Percentiles rank a stretch among this genome's conserved stretches.
Evolutionary conservation across 116 monocot species (phyloP).

Genomic region (Dioscorea cayenensis): DNA sequence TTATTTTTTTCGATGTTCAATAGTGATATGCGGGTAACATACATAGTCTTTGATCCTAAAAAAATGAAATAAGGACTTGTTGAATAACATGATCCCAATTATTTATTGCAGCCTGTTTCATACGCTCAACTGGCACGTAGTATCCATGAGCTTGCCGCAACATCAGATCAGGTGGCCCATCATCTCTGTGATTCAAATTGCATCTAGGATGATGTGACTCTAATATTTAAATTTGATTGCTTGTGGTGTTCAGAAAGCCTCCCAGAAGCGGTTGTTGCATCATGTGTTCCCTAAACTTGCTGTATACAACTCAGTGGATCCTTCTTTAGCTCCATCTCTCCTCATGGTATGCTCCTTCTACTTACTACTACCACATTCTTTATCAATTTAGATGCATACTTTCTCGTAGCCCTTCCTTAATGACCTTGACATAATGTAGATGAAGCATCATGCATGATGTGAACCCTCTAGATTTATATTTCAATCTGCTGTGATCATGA

Average conservation of each 20-base stretch:
- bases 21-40: too few relatives aligned
- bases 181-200: constrained; percentile 3
- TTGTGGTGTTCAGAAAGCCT: constrained; percentile 65
- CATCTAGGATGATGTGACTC: not conserved
- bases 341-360: constrained; percentile 66
- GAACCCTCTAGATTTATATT: not conserved
- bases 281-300: constrained; percentile 98
- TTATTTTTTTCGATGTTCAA: too few relatives aligned
- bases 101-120: constrained; percentile 61
- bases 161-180: constrained; percentile 75
- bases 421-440: too few relatives aligned
- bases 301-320: constrained; percentile 98
- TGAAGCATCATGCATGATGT: too few relatives aligned
- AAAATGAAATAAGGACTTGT: not conserved
- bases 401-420: too few relatives aligned
- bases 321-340: constrained; percentile 98
- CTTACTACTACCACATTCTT: not conserved
- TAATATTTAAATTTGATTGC: constrained; percentile 14
- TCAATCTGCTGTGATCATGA: not conserved
- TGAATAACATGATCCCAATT: not conserved
- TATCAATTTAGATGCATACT: not conserved
- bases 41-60: too few relatives aligned
- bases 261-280: constrained; percentile 80
- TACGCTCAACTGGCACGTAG: constrained; percentile 81
- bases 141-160: constrained; percentile 84